Evolutionary conservation across 176 grass and related monocot genomes (phyloP).

Genomic region (Aegilops sharonensis): DNA sequence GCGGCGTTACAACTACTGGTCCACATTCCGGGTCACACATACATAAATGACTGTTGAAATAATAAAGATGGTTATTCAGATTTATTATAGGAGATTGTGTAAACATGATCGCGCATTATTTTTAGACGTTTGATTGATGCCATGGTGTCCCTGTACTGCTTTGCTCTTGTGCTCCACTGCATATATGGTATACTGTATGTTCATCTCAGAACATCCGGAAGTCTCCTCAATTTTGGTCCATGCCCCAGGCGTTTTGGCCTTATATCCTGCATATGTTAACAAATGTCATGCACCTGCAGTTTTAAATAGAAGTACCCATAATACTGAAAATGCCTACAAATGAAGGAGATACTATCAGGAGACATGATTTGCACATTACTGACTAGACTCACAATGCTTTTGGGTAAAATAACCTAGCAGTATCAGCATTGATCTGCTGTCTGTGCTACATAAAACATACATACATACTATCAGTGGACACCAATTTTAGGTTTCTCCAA

Average conservation of each 20-base stretch:
- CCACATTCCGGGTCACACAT: neutral
- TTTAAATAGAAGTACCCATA: neutral
- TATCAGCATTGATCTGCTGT: neutral
- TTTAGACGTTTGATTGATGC: neutral
- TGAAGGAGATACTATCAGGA: neutral
- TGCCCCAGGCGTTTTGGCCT: slow-evolving; percentile 49
- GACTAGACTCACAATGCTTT: neutral
- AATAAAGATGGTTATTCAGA: slow-evolving; percentile 6
- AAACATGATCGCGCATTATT: neutral
- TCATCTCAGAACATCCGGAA: slow-evolving; percentile 66
- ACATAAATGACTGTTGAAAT: slow-evolving; percentile 20
- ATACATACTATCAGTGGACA: neutral
- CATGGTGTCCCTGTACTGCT: slow-evolving; percentile 10
- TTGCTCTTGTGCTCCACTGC: slow-evolving; percentile 42
- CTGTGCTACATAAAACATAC: neutral
- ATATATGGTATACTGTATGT: slow-evolving; percentile 46
- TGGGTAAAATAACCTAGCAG: neutral
- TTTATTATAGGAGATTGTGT: slow-evolving; percentile 1
- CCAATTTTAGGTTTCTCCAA: neutral
- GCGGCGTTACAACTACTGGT: neutral
- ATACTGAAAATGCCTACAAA: neutral
- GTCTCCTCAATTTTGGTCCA: slow-evolving; percentile 56
- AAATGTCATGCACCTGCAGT: slow-evolving; percentile 16
- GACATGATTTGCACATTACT: neutral
- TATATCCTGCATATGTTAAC: slow-evolving; percentile 54